These are phyloP conservation scores for Pezicula neosporulosa DNA, from an alignment of 2,329 filamentous ascomycete genomes.

Conservation along the genomic window DNA sequence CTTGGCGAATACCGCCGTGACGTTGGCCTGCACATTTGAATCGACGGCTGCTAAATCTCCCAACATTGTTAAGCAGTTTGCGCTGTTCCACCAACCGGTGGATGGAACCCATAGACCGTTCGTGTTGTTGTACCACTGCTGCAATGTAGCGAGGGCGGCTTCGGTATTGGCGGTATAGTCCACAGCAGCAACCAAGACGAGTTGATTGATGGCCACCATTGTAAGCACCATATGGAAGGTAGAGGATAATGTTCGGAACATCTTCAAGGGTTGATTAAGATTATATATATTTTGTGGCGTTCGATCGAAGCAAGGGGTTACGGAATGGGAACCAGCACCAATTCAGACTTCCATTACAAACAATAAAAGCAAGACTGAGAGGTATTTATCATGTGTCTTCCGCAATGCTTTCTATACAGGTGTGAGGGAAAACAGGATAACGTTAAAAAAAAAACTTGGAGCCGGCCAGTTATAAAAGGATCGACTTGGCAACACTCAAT, in stretches of 20 bases:
- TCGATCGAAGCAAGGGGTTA: too few species aligned
- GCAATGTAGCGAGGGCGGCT: background rate
- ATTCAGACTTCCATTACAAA: too few species aligned
- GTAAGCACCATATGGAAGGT: background rate
- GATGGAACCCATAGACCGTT: background rate
- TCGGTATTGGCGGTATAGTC: background rate
- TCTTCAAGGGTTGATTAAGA: too few species aligned
- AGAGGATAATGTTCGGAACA: background rate
- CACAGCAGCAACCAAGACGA: background rate
- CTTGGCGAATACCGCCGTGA: conserved; percentile 37
- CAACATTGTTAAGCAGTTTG: background rate
- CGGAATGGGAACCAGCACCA: too few species aligned
- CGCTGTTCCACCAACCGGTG: background rate
- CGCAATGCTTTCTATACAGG: too few species aligned
- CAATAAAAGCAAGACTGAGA: too few species aligned
- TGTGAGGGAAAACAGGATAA: too few species aligned
- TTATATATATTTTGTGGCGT: too few species aligned
- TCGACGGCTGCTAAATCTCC: conserved; percentile 26
- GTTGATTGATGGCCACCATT: background rate
- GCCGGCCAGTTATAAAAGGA: too few species aligned
- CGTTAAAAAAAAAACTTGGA: too few species aligned
- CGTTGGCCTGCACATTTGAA: conserved; percentile 28
- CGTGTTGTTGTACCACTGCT: background rate
- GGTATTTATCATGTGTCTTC: too few species aligned
- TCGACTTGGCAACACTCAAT: too few species aligned